Evolutionary conservation across 176 grass and related monocot genomes (phyloP).

Genomic region (Dendrocalamus sinicus): DNA sequence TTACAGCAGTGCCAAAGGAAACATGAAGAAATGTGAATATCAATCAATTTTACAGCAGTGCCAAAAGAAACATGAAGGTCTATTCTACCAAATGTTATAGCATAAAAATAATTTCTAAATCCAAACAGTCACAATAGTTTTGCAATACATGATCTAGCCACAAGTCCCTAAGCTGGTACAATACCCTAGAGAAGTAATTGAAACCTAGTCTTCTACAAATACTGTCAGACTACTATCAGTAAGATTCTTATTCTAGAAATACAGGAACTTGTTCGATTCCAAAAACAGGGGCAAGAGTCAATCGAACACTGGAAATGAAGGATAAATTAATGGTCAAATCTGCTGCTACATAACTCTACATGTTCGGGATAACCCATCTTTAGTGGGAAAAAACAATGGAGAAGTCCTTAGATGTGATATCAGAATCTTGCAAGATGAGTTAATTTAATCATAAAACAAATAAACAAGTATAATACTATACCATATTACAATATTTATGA

Average conservation of each 20-base stretch:
- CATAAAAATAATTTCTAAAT: slow-evolving; percentile 9
- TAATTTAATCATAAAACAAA: slow-evolving; percentile 28
- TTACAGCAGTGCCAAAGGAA: not conserved
- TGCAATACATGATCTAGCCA: slow-evolving; percentile 11
- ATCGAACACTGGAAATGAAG: slow-evolving; percentile 8
- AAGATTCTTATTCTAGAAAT: slow-evolving; percentile 12
- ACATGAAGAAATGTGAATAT: not conserved
- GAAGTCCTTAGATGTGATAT: not conserved
- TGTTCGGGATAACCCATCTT: slow-evolving; percentile 8
- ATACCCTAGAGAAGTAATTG: slow-evolving; percentile 3
- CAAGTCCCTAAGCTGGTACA: not conserved
- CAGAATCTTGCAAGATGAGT: slow-evolving; percentile 35
- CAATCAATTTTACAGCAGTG: not conserved
- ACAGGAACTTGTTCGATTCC: slow-evolving; percentile 18
- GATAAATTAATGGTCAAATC: not conserved
- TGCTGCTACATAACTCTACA: not conserved
- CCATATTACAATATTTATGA: slow-evolving; percentile 41
- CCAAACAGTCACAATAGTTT: not conserved
- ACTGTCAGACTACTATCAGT: not conserved
- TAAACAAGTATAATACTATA: slow-evolving; percentile 26
- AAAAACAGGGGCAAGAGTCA: slow-evolving; percentile 7
- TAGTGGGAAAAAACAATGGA: not conserved
- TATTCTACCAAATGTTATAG: slow-evolving; percentile 9
- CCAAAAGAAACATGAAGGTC: not conserved
- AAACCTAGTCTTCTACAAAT: slow-evolving; percentile 7